A percentile compares a stretch with the other conserved stretches of the same genome.
phyloP scores from a whole-genome alignment of 2,329 filamentous ascomycete genomes.

The Macrophomina tecta region DNA sequence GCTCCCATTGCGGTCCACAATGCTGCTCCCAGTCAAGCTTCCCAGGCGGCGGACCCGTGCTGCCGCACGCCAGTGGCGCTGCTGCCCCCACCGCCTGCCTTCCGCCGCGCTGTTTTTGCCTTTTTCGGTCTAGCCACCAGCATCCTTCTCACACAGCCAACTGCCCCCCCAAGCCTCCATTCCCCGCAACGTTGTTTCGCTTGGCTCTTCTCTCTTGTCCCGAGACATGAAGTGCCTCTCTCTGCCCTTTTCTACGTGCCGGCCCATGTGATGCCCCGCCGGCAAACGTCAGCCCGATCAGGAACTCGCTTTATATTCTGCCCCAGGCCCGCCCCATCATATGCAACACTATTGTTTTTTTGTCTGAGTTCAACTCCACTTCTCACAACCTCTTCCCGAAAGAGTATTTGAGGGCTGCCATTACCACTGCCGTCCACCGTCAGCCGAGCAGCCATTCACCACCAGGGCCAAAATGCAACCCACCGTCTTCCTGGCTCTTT shows the following conservation, averaged over 20 bases:
- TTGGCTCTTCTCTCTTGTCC: not conserved
- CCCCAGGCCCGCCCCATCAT: not conserved
- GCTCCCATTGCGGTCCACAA: too few relatives aligned
- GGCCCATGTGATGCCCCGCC: not conserved
- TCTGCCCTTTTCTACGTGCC: too few relatives aligned
- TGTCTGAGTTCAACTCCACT: too few relatives aligned
- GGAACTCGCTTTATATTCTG: not conserved
- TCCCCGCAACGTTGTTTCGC: not conserved
- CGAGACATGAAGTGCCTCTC: too few relatives aligned
- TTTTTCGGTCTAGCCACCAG: not conserved
- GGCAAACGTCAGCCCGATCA: not conserved
- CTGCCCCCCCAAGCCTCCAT: not conserved
- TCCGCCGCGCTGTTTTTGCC: not conserved
- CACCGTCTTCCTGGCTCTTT: conserved; percentile 38
- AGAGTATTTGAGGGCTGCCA: not conserved
- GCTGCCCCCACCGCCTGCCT: not conserved
- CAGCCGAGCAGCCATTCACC: not conserved
- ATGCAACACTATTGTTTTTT: too few relatives aligned
- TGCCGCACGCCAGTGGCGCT: not conserved
- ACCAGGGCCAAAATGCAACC: conserved; percentile 34
- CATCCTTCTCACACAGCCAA: not conserved
- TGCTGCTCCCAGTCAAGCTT: too few relatives aligned
- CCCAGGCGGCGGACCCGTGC: not conserved
- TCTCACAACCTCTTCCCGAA: too few relatives aligned
- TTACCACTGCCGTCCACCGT: not conserved